Conservation (phyloP, 495 filamentous ascomycete species). For the Oidiodendron maius region DNA sequence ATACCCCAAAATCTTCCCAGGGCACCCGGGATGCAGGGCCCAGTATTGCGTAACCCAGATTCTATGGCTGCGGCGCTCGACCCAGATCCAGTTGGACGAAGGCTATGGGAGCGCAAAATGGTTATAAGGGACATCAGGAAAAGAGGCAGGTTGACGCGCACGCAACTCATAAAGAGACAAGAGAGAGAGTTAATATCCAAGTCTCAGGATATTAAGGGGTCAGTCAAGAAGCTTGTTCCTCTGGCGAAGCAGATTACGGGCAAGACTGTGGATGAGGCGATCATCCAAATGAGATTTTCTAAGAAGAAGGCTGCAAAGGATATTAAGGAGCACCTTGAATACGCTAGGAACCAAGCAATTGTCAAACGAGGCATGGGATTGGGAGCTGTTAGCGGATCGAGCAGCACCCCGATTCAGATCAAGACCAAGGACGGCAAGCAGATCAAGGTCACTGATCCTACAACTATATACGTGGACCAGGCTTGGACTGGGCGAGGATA, state of each 20-base stretch:
- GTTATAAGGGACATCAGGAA: constrained; percentile 63
- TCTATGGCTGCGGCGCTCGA: constrained; percentile 54
- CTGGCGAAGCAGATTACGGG: constrained; percentile 83
- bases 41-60: constrained; percentile 31
- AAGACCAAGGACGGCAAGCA: constrained; percentile 52
- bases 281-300: constrained; percentile 90
- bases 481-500: constrained; percentile 83
- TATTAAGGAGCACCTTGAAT: constrained; percentile 67
- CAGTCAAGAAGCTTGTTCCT: constrained; percentile 78
- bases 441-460: constrained; percentile 60
- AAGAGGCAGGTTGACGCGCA: constrained; percentile 59
- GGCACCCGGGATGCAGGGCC: neutral
- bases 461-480: constrained; percentile 77
- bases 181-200: constrained; percentile 64
- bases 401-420: constrained; percentile 34
- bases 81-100: constrained; percentile 59
- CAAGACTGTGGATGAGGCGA: constrained; percentile 87
- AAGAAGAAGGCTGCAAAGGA: constrained; percentile 89
- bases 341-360: constrained; percentile 72
- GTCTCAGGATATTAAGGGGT: constrained; percentile 68
- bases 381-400: constrained; percentile 31
- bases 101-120: constrained; percentile 78
- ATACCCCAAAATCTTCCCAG: constrained; percentile 3
- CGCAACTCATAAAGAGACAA: constrained; percentile 58
- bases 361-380: constrained; percentile 80